Conservation (phyloP, 2,329 filamentous ascomycete species). For the Hypomyces perniciosus region DNA sequence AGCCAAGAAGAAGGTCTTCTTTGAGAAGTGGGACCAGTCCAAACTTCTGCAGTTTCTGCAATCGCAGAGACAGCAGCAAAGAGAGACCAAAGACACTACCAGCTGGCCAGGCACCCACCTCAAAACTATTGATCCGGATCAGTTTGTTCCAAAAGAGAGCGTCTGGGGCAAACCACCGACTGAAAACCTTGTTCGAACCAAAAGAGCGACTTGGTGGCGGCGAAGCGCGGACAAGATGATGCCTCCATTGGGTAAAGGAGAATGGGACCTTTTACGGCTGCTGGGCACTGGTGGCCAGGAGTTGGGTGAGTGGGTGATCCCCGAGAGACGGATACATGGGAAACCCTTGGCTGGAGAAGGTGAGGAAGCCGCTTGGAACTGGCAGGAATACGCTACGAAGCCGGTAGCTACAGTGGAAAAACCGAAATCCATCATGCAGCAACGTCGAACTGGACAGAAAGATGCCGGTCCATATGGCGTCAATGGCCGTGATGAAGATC, state of each 20-base stretch:
- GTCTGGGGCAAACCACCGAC: constrained; percentile 44
- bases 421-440: constrained; percentile 25
- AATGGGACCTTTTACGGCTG: constrained; percentile 51
- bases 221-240: constrained; percentile 39
- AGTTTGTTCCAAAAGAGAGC: constrained; percentile 36
- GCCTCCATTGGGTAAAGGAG: constrained; percentile 46
- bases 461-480: constrained; percentile 34
- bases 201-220: constrained; percentile 44
- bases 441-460: constrained; percentile 29
- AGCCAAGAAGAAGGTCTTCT: constrained; percentile 27
- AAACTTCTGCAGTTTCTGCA: constrained; percentile 38
- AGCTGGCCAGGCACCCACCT: constrained; percentile 22
- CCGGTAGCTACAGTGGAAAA: constrained; percentile 36
- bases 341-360: not conserved
- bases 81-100: constrained; percentile 14
- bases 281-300: constrained; percentile 38
- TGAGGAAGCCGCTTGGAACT: constrained; percentile 30
- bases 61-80: constrained; percentile 35
- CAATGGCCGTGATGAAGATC: constrained; percentile 24
- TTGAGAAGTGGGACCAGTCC: constrained; percentile 43
- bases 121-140: constrained; percentile 29
- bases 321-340: constrained; percentile 24
- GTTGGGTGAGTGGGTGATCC: constrained; percentile 31
- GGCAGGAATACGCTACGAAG: constrained; percentile 35
- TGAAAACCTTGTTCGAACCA: constrained; percentile 34